phyloP scores from a whole-genome alignment of 1,284 basidiomycete genomes.

The Pseudozyma hubeiensis region DNA sequence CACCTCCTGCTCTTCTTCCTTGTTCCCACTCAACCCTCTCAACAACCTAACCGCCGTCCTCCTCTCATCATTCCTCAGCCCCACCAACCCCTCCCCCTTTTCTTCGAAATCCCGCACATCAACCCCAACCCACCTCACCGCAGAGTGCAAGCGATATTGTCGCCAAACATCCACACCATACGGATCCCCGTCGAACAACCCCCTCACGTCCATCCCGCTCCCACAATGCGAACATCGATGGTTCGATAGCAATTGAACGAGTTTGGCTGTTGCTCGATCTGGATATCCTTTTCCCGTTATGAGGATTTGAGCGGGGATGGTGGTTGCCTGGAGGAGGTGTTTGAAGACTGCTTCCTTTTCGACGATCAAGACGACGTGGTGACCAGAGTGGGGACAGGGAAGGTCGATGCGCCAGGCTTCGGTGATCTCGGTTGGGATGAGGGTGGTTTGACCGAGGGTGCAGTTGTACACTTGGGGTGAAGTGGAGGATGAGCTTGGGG shows the following conservation, averaged over 20 bases:
- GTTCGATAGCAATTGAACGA: slow-evolving; percentile 17
- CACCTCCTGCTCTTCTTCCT: neutral
- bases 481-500: neutral
- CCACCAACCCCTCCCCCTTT: neutral
- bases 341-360: slow-evolving; percentile 63
- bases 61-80: slow-evolving; percentile 35
- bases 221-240: neutral
- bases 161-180: slow-evolving; percentile 56
- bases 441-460: neutral
- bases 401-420: slow-evolving; percentile 11
- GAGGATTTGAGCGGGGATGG: slow-evolving; percentile 6
- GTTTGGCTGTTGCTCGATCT: slow-evolving; percentile 41
- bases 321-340: slow-evolving; percentile 20
- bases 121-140: slow-evolving; percentile 26
- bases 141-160: neutral
- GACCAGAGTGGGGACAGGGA: slow-evolving; percentile 1
- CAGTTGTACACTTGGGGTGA: neutral
- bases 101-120: slow-evolving; percentile 18
- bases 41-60: slow-evolving; percentile 38
- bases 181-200: slow-evolving; percentile 47
- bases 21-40: neutral
- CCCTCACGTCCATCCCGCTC: slow-evolving; percentile 3
- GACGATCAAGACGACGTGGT: slow-evolving; percentile 50
- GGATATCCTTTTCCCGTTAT: slow-evolving; percentile 60
- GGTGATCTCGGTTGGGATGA: slow-evolving; percentile 24